Percentiles rank a stretch among this genome's conserved stretches.
These are phyloP conservation scores for Colletotrichum sp. DNA, from an alignment of 2,329 filamentous ascomycete genomes.

Conservation along the genomic window DNA sequence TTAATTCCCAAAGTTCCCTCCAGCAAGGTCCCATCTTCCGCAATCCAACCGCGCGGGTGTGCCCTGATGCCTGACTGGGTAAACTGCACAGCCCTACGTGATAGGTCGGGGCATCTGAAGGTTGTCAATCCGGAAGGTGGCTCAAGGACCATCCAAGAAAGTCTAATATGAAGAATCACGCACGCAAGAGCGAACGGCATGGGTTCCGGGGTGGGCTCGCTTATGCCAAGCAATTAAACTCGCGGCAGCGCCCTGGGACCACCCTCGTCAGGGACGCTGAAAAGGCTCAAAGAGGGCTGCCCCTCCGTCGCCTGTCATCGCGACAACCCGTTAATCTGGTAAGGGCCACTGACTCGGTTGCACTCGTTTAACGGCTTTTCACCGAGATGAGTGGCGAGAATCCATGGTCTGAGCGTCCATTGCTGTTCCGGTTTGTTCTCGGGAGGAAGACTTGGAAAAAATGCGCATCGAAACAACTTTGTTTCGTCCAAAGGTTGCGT, in stretches of 20 bases:
- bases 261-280: background rate
- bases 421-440: background rate
- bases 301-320: background rate
- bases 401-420: background rate
- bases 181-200: background rate
- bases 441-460: background rate
- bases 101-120: slow-evolving; percentile 1
- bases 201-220: background rate
- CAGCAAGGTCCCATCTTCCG: background rate
- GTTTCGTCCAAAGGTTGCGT: slow-evolving; percentile 2
- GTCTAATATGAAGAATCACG: background rate
- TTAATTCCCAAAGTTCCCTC: background rate
- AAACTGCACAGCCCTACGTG: background rate
- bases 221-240: background rate
- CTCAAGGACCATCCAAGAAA: background rate
- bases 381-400: background rate
- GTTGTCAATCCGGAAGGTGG: background rate
- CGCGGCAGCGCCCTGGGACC: background rate
- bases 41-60: background rate
- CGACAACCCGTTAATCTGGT: background rate
- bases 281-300: background rate
- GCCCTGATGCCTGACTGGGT: background rate
- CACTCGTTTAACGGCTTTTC: background rate
- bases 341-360: background rate
- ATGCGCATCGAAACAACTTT: background rate